Percentiles rank a stretch among this genome's conserved stretches.
Evolutionary conservation across 75 land plant genomes (phyloP).

Genomic region (Adiantum capillusveneris): DNA sequence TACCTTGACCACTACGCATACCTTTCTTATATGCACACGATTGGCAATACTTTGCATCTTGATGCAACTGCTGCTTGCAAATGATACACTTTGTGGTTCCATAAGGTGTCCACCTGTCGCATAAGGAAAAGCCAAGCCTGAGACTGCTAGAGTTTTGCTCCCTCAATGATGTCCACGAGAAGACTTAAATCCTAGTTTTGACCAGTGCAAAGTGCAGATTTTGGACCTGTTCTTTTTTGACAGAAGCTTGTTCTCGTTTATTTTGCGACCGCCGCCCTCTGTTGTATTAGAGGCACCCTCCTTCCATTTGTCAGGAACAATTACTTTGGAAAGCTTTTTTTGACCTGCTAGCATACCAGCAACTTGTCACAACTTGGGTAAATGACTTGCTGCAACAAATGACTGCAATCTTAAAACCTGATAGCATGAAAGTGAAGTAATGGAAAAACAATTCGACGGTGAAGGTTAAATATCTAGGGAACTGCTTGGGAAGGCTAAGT

Average conservation of each 20-base stretch:
- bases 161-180: too few species aligned
- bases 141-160: background rate
- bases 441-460: too few species aligned
- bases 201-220: too few species aligned
- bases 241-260: slow-evolving; percentile 96
- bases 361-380: too few species aligned
- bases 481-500: too few species aligned
- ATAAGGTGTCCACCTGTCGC: slow-evolving; percentile 77
- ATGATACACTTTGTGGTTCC: slow-evolving; percentile 89
- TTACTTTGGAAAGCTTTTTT: slow-evolving; percentile 92
- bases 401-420: too few species aligned
- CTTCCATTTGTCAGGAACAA: slow-evolving; percentile 99
- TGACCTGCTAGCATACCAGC: slow-evolving; percentile 60
- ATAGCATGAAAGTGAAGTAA: too few species aligned
- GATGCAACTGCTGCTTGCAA: slow-evolving; percentile 97
- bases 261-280: slow-evolving; percentile 87
- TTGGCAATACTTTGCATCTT: slow-evolving; percentile 90
- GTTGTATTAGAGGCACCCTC: slow-evolving; percentile 94
- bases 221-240: slow-evolving; percentile 81
- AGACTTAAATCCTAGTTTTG: too few species aligned
- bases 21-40: slow-evolving; percentile 95
- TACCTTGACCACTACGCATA: slow-evolving; percentile 6
- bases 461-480: too few species aligned
- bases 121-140: background rate
- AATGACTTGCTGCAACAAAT: too few species aligned